These are phyloP conservation scores for Cystobasidium sp. DNA, from an alignment of 1,284 basidiomycete species.

Conservation along the genomic window DNA sequence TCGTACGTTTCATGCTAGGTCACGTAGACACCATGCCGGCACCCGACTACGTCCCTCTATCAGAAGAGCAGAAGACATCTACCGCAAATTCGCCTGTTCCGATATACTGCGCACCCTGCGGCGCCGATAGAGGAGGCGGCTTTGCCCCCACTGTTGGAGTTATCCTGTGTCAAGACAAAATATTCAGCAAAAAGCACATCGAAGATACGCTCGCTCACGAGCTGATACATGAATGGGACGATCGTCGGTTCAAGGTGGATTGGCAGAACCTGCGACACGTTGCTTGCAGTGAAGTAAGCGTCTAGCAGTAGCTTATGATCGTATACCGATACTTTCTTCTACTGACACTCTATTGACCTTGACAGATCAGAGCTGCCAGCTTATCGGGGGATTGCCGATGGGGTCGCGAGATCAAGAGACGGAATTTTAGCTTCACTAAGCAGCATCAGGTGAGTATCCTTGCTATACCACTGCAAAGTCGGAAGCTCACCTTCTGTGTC, in stretches of 20 bases:
- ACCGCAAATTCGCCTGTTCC: conserved; percentile 61
- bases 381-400: conserved; percentile 90
- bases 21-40: conserved; percentile 72
- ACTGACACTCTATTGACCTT: neutral
- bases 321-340: neutral
- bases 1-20: conserved; percentile 84
- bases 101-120: conserved; percentile 81
- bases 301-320: neutral
- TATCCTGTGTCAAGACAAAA: conserved; percentile 79
- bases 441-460: conserved; percentile 78
- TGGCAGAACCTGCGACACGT: conserved; percentile 76
- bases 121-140: conserved; percentile 74
- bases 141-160: conserved; percentile 78
- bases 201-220: conserved; percentile 93
- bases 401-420: conserved; percentile 72
- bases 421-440: conserved; percentile 81
- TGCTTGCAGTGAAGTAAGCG: conserved; percentile 45
- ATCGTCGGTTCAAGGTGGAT: conserved; percentile 89
- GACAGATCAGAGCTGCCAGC: conserved; percentile 89
- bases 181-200: conserved; percentile 81
- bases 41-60: conserved; percentile 57
- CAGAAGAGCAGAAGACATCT: neutral
- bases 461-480: neutral
- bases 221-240: conserved; percentile 94
- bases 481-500: neutral